Conservation (phyloP, 768 basidiomycete genomes). For the Pholiota microspora region DNA sequence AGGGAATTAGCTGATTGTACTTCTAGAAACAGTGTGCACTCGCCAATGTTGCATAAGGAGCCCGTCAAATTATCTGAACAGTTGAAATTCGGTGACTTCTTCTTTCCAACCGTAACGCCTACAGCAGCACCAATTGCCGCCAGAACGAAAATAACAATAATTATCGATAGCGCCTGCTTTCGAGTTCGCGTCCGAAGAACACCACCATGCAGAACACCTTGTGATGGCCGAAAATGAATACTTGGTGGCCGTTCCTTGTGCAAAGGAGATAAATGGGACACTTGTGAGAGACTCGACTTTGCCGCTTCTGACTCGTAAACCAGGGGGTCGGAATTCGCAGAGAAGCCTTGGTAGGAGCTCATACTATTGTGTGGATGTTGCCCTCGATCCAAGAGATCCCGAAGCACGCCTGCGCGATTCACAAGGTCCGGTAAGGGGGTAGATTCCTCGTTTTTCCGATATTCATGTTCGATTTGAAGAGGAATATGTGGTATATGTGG, state of each 20-base stretch:
- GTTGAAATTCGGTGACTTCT: slow-evolving; percentile 16
- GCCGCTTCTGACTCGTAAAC: slow-evolving; percentile 6
- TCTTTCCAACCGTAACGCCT: slow-evolving; percentile 37
- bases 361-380: slow-evolving; percentile 50
- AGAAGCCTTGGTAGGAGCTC: slow-evolving; percentile 21
- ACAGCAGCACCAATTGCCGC: slow-evolving; percentile 43
- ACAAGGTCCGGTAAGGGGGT: slow-evolving; percentile 51
- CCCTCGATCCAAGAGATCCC: slow-evolving; percentile 50
- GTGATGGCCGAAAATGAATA: background rate
- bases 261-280: slow-evolving; percentile 1
- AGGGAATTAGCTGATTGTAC: no score
- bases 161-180: slow-evolving; percentile 17
- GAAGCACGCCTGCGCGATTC: slow-evolving; percentile 46
- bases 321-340: background rate
- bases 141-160: slow-evolving; percentile 32
- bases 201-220: background rate
- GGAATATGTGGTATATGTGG: slow-evolving; percentile 49
- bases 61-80: slow-evolving; percentile 49
- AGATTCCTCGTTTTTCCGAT: slow-evolving; percentile 42
- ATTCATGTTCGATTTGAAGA: slow-evolving; percentile 37
- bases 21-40: no score
- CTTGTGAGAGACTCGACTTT: slow-evolving; percentile 7
- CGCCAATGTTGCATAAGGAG: slow-evolving; percentile 53
- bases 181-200: slow-evolving; percentile 9
- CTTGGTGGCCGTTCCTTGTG: background rate